Percentiles rank a stretch among this genome's conserved stretches.
Conservation (phyloP, 192 early-diverging fungal genomes). For the Entophlyctis luteolus region DNA sequence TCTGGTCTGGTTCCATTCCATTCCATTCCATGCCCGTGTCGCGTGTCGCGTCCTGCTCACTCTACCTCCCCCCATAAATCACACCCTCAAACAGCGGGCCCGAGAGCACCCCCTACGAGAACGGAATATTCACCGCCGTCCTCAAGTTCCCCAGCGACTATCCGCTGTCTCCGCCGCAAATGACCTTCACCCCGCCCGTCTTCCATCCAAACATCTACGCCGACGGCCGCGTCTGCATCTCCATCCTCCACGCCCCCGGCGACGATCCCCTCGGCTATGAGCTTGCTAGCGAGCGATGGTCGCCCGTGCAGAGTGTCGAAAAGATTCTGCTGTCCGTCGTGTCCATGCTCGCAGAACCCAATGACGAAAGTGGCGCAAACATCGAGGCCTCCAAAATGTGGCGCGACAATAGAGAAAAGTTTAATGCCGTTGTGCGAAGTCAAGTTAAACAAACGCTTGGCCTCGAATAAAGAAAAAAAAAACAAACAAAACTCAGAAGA, state of each 20-base stretch:
- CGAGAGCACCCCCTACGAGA: slow-evolving; percentile 89
- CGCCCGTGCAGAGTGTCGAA: slow-evolving; percentile 96
- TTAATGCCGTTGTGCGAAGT: slow-evolving; percentile 72
- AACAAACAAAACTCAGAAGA: no score
- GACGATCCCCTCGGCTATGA: slow-evolving; percentile 99
- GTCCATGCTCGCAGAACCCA: slow-evolving; percentile 96
- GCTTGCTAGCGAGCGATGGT: slow-evolving; percentile 91
- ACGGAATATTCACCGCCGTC: slow-evolving; percentile 86
- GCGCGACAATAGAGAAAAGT: slow-evolving; percentile 76
- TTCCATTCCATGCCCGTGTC: background rate
- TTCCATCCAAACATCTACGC: slow-evolving; percentile 90
- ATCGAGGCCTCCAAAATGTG: slow-evolving; percentile 98
- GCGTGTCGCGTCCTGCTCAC: background rate
- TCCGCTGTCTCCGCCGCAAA: slow-evolving; percentile 88
- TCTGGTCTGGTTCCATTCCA: slow-evolving; percentile 48
- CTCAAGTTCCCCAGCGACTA: slow-evolving; percentile 83
- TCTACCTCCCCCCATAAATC: background rate
- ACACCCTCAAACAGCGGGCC: slow-evolving; percentile 60
- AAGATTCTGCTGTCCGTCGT: slow-evolving; percentile 94
- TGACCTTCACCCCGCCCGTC: slow-evolving; percentile 94
- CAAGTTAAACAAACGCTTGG: slow-evolving; percentile 79
- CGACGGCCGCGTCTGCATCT: slow-evolving; percentile 96
- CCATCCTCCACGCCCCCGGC: slow-evolving; percentile 94
- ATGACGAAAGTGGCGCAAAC: slow-evolving; percentile 97
- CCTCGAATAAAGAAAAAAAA: no score